Evolutionary conservation across 495 filamentous ascomycete species (phyloP), one percentile per base, ranked within the genome.

Genomic region (Penicillium pancosmium): DNA sequence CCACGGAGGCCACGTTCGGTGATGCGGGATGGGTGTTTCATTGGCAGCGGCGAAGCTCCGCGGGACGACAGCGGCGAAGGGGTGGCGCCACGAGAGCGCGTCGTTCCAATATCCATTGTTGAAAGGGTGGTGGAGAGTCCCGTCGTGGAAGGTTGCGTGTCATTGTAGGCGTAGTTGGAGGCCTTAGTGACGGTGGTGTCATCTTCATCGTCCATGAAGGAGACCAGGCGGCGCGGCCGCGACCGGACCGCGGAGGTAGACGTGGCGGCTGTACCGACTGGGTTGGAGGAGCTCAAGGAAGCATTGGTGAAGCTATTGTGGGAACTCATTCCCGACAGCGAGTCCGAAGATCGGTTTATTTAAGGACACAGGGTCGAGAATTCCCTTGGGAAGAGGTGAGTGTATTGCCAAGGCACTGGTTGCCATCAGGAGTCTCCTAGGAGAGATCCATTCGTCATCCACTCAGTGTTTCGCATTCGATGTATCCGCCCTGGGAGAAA

Each of bases 11-110:
- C 38, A 13, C 70, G 56, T 50, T 73, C 65, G 27, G 70, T 71
- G 50, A 66, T 68, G 56, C 75, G 70, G 43, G 80, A 80, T 36
- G 75, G 76, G 50, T 77, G 73, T 60, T 67, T 77, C 68, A 71
- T 75, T 10, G 80, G 78, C 43, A 81, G 72, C 36, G 81, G 80
- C 36, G 81, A 84, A 16, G 68, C 67, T 46, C 75, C 69, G 52
- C 78, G 74, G 36, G 80, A 79, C 31, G 74, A 66, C 35, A 72
- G 71, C 16, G 78, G 76, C 23, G 78, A 80, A 13, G 76, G 76
- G 35, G 74, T 78, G 38, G 69, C 65, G 38, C 73, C 72, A 41
- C 77, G 72, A 34, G 78, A 78, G 13, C 71, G 73, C 16, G 71
- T 56, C 5, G 70, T 63, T 18, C 71, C 68, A 8, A 49, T 34